Evolutionary conservation across 2,329 filamentous ascomycete genomes (phyloP).

Genomic region (Aureobasidium sp.): DNA sequence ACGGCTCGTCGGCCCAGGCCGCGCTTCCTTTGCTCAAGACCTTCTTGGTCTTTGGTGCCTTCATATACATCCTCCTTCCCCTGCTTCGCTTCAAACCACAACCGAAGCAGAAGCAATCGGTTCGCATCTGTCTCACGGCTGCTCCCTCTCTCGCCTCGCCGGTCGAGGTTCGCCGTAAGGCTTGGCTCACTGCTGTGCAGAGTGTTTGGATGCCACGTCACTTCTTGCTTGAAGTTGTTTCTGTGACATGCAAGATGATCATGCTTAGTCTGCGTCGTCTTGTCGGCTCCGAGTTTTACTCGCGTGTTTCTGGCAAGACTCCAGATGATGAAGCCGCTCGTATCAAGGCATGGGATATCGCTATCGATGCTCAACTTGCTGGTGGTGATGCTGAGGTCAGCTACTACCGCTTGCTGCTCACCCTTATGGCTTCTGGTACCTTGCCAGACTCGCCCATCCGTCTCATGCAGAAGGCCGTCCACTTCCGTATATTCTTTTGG

Average conservation of each 20-base stretch:
- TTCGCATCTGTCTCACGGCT: slow-evolving; percentile 31
- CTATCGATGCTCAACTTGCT: slow-evolving; percentile 83
- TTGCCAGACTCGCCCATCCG: slow-evolving; percentile 73
- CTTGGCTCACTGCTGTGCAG: slow-evolving; percentile 89
- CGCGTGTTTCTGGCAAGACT: slow-evolving; percentile 68
- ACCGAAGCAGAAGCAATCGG: slow-evolving; percentile 37
- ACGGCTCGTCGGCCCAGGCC: slow-evolving; percentile 16
- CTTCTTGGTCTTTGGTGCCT: slow-evolving; percentile 41
- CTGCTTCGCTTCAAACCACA: slow-evolving; percentile 50
- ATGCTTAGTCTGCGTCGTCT: slow-evolving; percentile 74
- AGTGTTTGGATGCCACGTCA: slow-evolving; percentile 86
- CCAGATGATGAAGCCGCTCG: slow-evolving; percentile 79
- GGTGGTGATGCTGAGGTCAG: slow-evolving; percentile 86
- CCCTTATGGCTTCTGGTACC: slow-evolving; percentile 79
- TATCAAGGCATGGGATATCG: slow-evolving; percentile 87
- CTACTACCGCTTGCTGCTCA: slow-evolving; percentile 76
- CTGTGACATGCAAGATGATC: slow-evolving; percentile 67
- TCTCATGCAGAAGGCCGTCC: slow-evolving; percentile 85
- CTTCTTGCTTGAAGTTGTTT: slow-evolving; percentile 77
- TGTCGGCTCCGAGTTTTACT: slow-evolving; percentile 69
- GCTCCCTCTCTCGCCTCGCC: slow-evolving; percentile 71
- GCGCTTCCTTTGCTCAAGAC: slow-evolving; percentile 41
- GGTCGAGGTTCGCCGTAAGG: slow-evolving; percentile 75
- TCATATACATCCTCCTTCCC: slow-evolving; percentile 50
- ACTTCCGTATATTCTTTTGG: slow-evolving; percentile 85